phyloP scores from a whole-genome alignment of 2,329 filamentous ascomycete species.

The Pseudopithomyces chartarum region DNA sequence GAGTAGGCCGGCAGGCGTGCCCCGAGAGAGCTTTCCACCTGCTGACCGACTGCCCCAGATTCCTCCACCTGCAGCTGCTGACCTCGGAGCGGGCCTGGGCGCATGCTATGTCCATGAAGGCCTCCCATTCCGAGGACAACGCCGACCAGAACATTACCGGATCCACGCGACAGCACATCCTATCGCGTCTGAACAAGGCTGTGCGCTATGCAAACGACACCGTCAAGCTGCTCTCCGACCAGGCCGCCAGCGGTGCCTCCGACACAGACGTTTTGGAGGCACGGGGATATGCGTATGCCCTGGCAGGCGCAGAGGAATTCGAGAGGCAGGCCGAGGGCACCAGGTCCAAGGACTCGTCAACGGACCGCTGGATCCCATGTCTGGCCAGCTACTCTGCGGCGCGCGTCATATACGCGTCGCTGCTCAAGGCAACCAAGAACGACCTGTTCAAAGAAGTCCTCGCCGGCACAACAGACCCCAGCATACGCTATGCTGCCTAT shows the following conservation, averaged over 20 bases:
- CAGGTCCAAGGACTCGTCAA: slow-evolving; percentile 41
- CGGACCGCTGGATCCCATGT: slow-evolving; percentile 74
- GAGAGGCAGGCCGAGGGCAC: slow-evolving; percentile 72
- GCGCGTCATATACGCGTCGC: slow-evolving; percentile 79
- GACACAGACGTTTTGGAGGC: slow-evolving; percentile 80
- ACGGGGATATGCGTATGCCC: slow-evolving; percentile 77
- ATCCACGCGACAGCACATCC: slow-evolving; percentile 82
- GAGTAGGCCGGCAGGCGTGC: slow-evolving; percentile 62
- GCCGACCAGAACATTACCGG: slow-evolving; percentile 74
- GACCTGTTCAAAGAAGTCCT: slow-evolving; percentile 88
- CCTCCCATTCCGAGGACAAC: slow-evolving; percentile 76
- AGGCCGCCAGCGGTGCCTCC: slow-evolving; percentile 66
- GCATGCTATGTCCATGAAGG: slow-evolving; percentile 93
- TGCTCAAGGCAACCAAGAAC: slow-evolving; percentile 69
- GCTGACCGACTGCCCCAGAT: slow-evolving; percentile 20
- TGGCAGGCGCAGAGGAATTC: slow-evolving; percentile 78
- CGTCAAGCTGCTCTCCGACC: slow-evolving; percentile 67
- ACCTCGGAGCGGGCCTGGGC: slow-evolving; percentile 92
- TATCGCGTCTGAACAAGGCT: slow-evolving; percentile 84
- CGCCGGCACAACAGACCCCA: slow-evolving; percentile 85
- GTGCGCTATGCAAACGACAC: slow-evolving; percentile 71
- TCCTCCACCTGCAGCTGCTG: slow-evolving; percentile 70
- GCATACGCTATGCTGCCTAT: slow-evolving; percentile 92
- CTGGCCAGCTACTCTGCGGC: slow-evolving; percentile 76
- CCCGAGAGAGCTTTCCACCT: background rate